These are phyloP conservation scores for Mycoemilia scoparia DNA, from an alignment of 192 early-diverging fungal species.

Conservation along the genomic window DNA sequence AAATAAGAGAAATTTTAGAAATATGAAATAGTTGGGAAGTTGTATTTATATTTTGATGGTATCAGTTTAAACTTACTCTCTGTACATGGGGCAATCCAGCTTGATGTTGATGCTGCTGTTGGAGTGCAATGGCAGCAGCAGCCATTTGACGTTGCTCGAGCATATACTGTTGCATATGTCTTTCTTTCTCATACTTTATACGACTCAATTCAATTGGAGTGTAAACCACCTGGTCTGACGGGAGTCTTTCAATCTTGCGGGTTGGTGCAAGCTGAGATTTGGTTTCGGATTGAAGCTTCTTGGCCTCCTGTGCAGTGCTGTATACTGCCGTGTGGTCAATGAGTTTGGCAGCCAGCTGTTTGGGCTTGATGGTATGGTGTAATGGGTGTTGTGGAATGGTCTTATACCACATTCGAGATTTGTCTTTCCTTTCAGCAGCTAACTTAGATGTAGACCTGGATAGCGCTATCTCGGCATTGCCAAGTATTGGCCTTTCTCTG, in stretches of 20 bases:
- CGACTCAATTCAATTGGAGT: slow-evolving; percentile 22
- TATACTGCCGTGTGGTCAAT: slow-evolving; percentile 16
- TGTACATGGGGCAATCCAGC: slow-evolving; percentile 14
- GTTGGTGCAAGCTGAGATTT: slow-evolving; percentile 12
- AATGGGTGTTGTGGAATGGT: too few relatives aligned
- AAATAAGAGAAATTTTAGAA: too few relatives aligned
- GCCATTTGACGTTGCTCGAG: slow-evolving; percentile 23
- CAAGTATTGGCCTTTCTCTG: slow-evolving; percentile 14
- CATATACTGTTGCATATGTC: slow-evolving; percentile 16
- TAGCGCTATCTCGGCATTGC: slow-evolving; percentile 25
- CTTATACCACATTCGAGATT: too few relatives aligned
- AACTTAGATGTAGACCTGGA: too few relatives aligned
- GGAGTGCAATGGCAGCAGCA: slow-evolving; percentile 15
- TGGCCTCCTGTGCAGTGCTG: slow-evolving; percentile 12
- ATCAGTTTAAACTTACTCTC: slow-evolving; percentile 6
- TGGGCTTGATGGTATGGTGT: slow-evolving; percentile 7
- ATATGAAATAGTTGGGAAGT: too few relatives aligned
- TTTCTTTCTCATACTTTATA: slow-evolving; percentile 19
- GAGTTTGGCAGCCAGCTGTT: slow-evolving; percentile 11
- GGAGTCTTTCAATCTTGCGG: slow-evolving; percentile 17
- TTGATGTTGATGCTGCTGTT: slow-evolving; percentile 19
- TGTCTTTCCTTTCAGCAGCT: slow-evolving; percentile 20
- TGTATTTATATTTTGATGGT: slow-evolving; percentile 17
- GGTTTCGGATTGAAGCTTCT: slow-evolving; percentile 15
- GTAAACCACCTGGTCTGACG: slow-evolving; percentile 17